Base-by-base conservation (phyloP, 1,139 yeast species). In the Suhomyces maxii region DNA sequence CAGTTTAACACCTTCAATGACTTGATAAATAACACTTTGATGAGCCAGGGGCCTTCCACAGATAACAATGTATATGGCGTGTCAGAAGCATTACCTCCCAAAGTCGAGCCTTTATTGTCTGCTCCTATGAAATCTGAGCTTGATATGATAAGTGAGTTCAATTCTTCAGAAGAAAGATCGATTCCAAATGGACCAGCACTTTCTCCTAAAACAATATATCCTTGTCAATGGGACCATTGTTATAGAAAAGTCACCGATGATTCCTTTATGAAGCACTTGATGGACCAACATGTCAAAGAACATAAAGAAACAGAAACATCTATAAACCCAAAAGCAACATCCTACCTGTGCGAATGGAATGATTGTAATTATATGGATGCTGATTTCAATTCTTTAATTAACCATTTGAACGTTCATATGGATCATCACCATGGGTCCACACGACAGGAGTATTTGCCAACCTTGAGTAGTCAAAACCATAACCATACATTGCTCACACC, bases 311-410 rank as follows among this genome's bases (percentile, higher is more conserved):
- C 38, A 13, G 30, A 32, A 14, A 41, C 51, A 26, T 50, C 44
- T 9, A 44, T 45, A 11, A 45, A 52, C 25, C 57, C 58, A 8
- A 48, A 49, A 26, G 50, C 48, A 12, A 51, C 52, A 13, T 47
- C 55, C 9, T 71, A 56, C 56, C 80, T 68, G 42, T 89, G 96
- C 68, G 89, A 83, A 60, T 88, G 96, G 96, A 68, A 71, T 50
- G 75, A 82, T 45, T 89, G 96, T 71, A 69, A 76, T 43, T 85
- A 72, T 58, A 67, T 72, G 37, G 75, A 86, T 36, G 58, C 67
- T 18, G 82, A 82, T 54, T 60, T 83, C 37, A 68, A 80, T 36
- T 64, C 77, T 3, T 68, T 89, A 37, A 65, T 86, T 14, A 68
- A 74, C 41, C 96, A 89, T 64, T 73, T 88, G 46, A 78, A 80